Evolutionary conservation across 139 green algal genomes (phyloP).

Genomic region (Tetradesmus obliquus): DNA sequence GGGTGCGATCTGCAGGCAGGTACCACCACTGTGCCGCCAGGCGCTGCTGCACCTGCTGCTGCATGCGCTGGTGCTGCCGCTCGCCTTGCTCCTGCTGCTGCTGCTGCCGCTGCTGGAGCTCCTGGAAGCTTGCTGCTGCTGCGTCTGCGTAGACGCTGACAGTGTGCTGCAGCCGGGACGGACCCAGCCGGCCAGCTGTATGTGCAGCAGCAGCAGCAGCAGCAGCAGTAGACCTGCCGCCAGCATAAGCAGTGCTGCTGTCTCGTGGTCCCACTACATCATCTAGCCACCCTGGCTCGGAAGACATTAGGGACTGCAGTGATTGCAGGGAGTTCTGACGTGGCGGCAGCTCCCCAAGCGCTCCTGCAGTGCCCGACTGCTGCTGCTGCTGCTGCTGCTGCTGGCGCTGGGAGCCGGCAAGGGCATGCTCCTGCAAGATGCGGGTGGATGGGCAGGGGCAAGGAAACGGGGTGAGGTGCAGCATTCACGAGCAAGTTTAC

Average conservation of each 20-base stretch:
- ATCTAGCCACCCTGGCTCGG: not conserved
- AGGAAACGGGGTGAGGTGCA: too few relatives aligned
- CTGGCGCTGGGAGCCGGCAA: conserved; percentile 32
- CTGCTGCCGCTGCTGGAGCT: not conserved
- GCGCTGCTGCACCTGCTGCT: conserved; percentile 7
- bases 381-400: conserved; percentile 37
- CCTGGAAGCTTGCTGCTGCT: not conserved
- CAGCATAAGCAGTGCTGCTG: not conserved
- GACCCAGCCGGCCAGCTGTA: not conserved
- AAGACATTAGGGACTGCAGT: not conserved
- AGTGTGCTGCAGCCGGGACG: not conserved
- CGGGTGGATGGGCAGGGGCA: too few relatives aligned
- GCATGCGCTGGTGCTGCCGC: not conserved
- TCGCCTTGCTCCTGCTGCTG: conserved; percentile 11
- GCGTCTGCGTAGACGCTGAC: not conserved
- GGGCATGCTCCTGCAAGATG: not conserved
- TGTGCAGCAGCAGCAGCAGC: not conserved
- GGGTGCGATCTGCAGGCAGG: not conserved
- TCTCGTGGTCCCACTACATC: not conserved
- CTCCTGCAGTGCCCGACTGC: conserved; percentile 8
- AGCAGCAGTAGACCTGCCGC: not conserved
- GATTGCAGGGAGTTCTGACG: not conserved
- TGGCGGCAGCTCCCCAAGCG: not conserved
- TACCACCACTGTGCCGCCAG: not conserved
- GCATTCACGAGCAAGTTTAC: not conserved